phyloP scores from a whole-genome alignment of 164 flowering plant genomes.

The Stephania yunnanensis region DNA sequence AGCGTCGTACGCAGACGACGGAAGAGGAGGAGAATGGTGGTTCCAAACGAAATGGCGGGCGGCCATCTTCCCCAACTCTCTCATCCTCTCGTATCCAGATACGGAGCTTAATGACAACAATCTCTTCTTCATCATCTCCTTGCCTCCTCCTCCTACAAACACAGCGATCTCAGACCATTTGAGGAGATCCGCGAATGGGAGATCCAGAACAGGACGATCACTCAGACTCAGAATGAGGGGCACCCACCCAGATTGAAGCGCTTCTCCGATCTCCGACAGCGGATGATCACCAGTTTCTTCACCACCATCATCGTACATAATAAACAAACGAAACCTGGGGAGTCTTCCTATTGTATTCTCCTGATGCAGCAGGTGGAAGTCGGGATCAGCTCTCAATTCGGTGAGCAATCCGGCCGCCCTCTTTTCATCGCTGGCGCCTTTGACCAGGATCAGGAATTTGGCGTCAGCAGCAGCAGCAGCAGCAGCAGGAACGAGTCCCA shows the following conservation, averaged over 20 bases:
- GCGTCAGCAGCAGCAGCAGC: conserved; percentile 1
- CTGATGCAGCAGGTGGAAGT: conserved; percentile 16
- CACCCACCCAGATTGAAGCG: conserved; percentile 61
- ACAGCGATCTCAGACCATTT: conserved; percentile 62
- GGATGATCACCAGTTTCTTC: conserved; percentile 15
- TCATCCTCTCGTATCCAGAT: conserved; percentile 38
- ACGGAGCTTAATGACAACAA: conserved; percentile 24
- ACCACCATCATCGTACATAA: conserved; percentile 44
- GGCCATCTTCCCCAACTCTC: conserved; percentile 37
- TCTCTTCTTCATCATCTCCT: conserved; percentile 31
- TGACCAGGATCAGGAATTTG: conserved; percentile 29
- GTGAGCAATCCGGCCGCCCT: conserved; percentile 15
- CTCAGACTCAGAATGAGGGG: conserved; percentile 61
- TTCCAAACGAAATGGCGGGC: conserved; percentile 60
- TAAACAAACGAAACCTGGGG: conserved; percentile 42
- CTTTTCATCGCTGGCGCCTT: neutral
- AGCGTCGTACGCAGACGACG: conserved; percentile 52
- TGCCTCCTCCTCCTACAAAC: conserved; percentile 30
- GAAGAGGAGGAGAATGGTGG: conserved; percentile 28
- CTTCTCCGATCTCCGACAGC: conserved; percentile 35
- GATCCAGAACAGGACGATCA: conserved; percentile 59
- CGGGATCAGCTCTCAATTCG: conserved; percentile 28
- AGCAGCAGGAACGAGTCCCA: neutral
- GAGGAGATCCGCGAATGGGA: conserved; percentile 67
- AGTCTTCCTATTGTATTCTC: conserved; percentile 25